These are phyloP conservation scores for Camellia lanceoleosa DNA, from an alignment of 148 eudicot genomes.

Conservation along the genomic window DNA sequence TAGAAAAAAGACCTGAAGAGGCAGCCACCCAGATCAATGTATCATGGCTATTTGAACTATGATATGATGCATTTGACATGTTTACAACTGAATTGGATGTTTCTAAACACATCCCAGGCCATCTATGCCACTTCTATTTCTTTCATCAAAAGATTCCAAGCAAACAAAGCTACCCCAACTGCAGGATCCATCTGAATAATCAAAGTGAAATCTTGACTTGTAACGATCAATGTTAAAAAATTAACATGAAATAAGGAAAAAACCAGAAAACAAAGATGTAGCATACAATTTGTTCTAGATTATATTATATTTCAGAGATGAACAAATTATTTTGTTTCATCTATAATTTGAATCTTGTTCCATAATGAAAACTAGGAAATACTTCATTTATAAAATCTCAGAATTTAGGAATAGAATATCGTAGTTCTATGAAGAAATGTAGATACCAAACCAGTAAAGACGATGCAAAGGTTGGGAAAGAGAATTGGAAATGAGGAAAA, in stretches of 20 bases:
- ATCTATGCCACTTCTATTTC: conserved; percentile 27
- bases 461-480: no score
- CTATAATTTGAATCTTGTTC: not conserved
- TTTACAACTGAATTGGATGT: conserved; percentile 5
- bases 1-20: no score
- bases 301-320: no score
- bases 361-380: not conserved
- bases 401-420: not conserved
- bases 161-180: conserved; percentile 73
- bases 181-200: conserved; percentile 72
- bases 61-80: no score
- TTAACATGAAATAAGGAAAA: not conserved
- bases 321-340: no score
- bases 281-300: not conserved
- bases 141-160: conserved; percentile 47
- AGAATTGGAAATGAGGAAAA: no score
- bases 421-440: not conserved
- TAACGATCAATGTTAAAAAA: not conserved
- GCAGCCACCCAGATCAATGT: no score
- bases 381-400: not conserved
- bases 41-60: no score
- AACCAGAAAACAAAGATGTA: not conserved
- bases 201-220: not conserved
- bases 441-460: no score
- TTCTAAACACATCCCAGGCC: conserved; percentile 2